Conservation (phyloP, 139 green algal genomes). For the Parachlorella kessleri region DNA sequence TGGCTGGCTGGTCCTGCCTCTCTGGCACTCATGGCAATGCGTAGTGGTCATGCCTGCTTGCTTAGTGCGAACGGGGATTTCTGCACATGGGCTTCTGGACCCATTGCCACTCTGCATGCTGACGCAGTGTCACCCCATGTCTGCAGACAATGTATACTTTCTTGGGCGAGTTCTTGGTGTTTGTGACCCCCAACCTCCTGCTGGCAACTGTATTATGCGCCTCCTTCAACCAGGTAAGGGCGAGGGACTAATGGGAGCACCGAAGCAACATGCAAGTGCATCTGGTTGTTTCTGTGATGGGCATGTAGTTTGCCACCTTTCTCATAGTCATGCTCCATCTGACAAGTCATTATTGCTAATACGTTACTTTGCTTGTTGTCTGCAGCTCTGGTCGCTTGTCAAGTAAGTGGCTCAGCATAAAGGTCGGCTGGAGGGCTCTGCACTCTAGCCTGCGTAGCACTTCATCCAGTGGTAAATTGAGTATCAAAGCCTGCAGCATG, state of each 20-base stretch:
- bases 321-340: background rate
- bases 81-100: background rate
- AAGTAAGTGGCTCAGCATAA: too few species aligned
- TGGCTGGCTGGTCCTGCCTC: background rate
- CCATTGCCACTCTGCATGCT: background rate
- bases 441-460: too few species aligned
- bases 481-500: background rate
- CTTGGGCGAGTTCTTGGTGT: slow-evolving; percentile 27
- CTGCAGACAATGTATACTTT: slow-evolving; percentile 10
- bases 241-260: slow-evolving; percentile 31
- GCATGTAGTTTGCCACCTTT: background rate
- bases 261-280: background rate
- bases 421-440: too few species aligned
- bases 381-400: too few species aligned
- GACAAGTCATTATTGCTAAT: background rate
- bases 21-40: background rate
- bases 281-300: background rate
- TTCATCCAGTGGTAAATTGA: background rate
- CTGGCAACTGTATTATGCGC: slow-evolving; percentile 6
- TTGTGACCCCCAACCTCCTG: slow-evolving; percentile 23
- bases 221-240: slow-evolving; percentile 55
- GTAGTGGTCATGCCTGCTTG: background rate
- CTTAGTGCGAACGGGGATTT: background rate
- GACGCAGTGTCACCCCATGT: background rate
- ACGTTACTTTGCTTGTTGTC: background rate